Base-by-base conservation (phyloP, 768 basidiomycete species). In the Phanerochaete carnosa region DNA sequence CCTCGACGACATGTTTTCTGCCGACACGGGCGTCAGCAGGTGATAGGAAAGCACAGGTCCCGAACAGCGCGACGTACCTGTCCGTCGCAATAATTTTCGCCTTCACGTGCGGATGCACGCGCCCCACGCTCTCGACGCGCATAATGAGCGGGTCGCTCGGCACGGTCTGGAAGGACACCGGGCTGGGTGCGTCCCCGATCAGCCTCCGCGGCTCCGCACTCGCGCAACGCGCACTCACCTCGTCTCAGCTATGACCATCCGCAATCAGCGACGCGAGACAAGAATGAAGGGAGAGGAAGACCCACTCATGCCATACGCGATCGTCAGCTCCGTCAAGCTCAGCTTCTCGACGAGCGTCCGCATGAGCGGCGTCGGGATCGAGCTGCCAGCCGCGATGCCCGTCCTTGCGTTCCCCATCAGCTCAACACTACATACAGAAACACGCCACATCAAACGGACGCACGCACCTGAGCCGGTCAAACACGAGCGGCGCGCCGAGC, bases 251-350 rank as follows among this genome's bases (percentile, higher is more conserved):
- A n/a, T 47, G 25, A 30, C 19, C 37, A 3, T 29, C n/a, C 3
- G 33, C 32, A 16, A 16, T 52, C n/a, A 52, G 51, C 29, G 2
- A 32, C n/a, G 3, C 23, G 16, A 32, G 12, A 28, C 4, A 33
- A 16, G 51, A n/a, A n/a, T n/a, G 3, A 13, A 32, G 15, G n/a
- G 23, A 25, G 28, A 54, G 45, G 49, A 59, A 13, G 1, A 81
- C 88, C 61, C 62, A 94, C 92, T 93, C 92, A 94, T 94, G 59
- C 92, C 92, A 72, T 91, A 94, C 12, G 87, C 90, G 59, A 83
- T 87, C 0, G 92, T 92, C 43, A 94, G 72, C 45, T 91, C 88
- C 5, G 68, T 77, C 39, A 94, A 70, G 65, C 90, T 89, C 58
- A 94, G 65, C 65, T 84, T 83, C 23, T 76, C 70, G 23, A 90